phyloP scores from a whole-genome alignment of 2,329 filamentous ascomycete species.

The Aspergillus fijiensis region DNA sequence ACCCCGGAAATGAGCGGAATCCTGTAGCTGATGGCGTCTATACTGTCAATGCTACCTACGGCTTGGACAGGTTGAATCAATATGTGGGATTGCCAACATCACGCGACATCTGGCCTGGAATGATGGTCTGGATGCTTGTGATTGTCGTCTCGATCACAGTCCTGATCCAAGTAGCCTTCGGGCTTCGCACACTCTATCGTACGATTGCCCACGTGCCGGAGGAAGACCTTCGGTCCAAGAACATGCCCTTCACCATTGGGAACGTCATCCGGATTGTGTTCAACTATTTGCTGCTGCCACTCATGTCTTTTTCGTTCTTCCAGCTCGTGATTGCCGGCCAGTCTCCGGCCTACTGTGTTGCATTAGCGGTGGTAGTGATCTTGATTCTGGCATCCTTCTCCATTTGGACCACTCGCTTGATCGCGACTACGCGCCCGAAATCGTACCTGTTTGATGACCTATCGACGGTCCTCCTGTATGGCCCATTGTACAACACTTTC shows the following conservation, averaged over 20 bases:
- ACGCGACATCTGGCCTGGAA: constrained; percentile 87
- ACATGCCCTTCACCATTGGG: constrained; percentile 79
- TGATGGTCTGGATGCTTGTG: constrained; percentile 85
- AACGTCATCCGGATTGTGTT: constrained; percentile 82
- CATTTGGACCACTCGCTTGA: constrained; percentile 75
- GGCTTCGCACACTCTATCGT: constrained; percentile 72
- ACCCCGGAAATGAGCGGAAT: constrained; percentile 62
- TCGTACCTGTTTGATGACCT: constrained; percentile 91
- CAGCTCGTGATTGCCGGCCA: constrained; percentile 74
- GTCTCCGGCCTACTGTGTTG: constrained; percentile 71
- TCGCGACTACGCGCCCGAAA: constrained; percentile 76
- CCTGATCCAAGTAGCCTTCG: constrained; percentile 74
- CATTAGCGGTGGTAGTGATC: constrained; percentile 72
- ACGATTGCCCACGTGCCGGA: constrained; percentile 69
- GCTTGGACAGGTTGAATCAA: constrained; percentile 75
- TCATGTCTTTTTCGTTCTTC: constrained; percentile 84
- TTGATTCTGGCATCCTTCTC: constrained; percentile 71
- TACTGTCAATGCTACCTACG: constrained; percentile 71
- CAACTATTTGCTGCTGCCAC: constrained; percentile 87
- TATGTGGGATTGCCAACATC: constrained; percentile 74
- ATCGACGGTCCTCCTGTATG: constrained; percentile 83
- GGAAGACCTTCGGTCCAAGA: constrained; percentile 87
- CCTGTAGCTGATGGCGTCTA: constrained; percentile 85
- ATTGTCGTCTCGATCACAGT: constrained; percentile 68
- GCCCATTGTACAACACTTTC: constrained; percentile 95